phyloP scores from a whole-genome alignment of 2,329 filamentous ascomycete genomes.

The Dactylella cylindrospora region DNA sequence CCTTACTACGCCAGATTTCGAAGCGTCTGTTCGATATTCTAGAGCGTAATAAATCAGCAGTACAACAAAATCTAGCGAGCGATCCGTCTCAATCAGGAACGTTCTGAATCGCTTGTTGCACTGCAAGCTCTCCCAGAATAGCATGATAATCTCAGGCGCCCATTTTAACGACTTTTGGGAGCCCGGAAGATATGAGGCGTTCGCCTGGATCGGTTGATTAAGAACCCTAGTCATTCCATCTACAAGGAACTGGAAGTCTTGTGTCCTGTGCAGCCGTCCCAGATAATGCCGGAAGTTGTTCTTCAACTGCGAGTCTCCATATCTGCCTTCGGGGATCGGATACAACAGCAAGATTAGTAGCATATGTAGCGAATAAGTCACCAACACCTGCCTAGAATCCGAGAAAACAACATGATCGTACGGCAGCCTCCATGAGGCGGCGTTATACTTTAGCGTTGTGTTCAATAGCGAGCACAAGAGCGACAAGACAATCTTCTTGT shows the following conservation, averaged over 20 bases:
- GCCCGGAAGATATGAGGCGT: constrained; percentile 82
- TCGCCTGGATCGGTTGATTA: constrained; percentile 88
- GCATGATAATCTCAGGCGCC: constrained; percentile 91
- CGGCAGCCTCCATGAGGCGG: constrained; percentile 87
- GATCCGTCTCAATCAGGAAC: constrained; percentile 93
- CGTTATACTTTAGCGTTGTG: constrained; percentile 91
- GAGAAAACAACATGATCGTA: constrained; percentile 92
- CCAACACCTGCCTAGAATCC: constrained; percentile 83
- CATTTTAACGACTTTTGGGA: constrained; percentile 78
- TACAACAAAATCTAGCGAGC: constrained; percentile 89
- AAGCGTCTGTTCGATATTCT: constrained; percentile 79
- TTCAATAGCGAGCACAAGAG: constrained; percentile 70
- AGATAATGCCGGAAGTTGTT: constrained; percentile 94
- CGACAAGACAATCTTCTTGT: constrained; percentile 62
- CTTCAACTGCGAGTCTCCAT: constrained; percentile 66
- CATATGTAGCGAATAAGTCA: constrained; percentile 88
- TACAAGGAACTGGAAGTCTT: constrained; percentile 96
- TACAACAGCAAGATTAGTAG: constrained; percentile 84
- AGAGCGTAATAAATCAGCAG: constrained; percentile 89
- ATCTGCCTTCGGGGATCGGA: constrained; percentile 75
- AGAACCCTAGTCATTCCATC: constrained; percentile 91
- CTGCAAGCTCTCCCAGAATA: constrained; percentile 96
- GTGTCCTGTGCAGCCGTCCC: constrained; percentile 82
- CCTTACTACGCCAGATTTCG: constrained; percentile 86
- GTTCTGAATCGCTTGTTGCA: constrained; percentile 97